Evolutionary conservation across 805 yeast species (phyloP), one percentile per base, ranked within the genome.

Genomic region (Suhomyces sp.): DNA sequence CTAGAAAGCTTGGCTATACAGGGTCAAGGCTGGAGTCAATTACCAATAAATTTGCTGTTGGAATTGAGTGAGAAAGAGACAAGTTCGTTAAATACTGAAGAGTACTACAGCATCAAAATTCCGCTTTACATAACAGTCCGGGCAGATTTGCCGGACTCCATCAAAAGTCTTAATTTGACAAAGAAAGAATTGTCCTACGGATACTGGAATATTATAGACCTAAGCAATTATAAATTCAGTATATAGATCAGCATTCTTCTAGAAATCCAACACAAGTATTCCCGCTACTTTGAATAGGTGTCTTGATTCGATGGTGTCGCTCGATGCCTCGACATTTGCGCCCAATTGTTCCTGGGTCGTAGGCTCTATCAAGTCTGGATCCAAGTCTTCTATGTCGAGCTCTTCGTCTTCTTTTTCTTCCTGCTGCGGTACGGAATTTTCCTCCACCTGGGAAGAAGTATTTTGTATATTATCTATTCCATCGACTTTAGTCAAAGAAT

Each of bases 241-340:
- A 43, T n/a, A 37, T 41, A 25, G 31, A 27, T 13, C n/a, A 27
- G 17, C 8, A 31, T 29, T 6, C 6, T n/a, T 7, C 35, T 57
- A 83, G 59, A 84, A 84, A 58, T 83, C 88, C 56, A 84, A 58
- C 17, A 82, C 74, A 35, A 84, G 66, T 33, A 83, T 65, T 1
- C 88, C 88, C 3, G 85, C 80, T 19, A 83, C 68, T 20, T 78
- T 79, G 19, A 78, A 76, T 46, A 84, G 60, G 64, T 84, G 85
- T 41, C 81, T 72, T 3, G 82, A 72, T 59, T 83, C 86, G 47
- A 84, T 60, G 9, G 72, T 71, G 49, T 69, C 68, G 52, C 63
- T 64, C 7, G 55, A 29, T 10, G 51, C 52, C 7, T 57, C 45
- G n/a, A 53, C 49, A 25, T 19, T 47, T 22, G 61, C 53, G 17